Evolutionary conservation across 208 protist species (phyloP), one percentile per base, ranked within the genome.

Genomic region (Entamoeba dispar): DNA sequence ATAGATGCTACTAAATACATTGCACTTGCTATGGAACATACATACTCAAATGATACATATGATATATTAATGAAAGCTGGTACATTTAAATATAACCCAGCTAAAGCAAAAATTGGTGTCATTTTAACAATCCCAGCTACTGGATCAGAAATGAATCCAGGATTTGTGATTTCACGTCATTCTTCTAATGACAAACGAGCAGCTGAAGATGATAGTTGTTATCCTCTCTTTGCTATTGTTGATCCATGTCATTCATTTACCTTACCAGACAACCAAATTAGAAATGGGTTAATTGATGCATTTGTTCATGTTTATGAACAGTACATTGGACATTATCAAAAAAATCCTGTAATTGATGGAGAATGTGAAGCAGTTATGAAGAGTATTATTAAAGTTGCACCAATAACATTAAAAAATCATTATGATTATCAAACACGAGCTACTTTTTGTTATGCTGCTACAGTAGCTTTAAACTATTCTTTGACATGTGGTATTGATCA

Each of bases 241-340:
- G 93, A 93, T 93, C 93, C 93, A 27, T 31, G 5, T 19, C 27
- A 91, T 34, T 27, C 43, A 51, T 47, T 57, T 5, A 43, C 61
- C 5, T 15, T 93, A 14, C 55, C 61, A 10, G 91, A n/a, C 3
- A 50, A 31, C 8, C 43, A 91, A 93, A 92, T 73, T 61, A 49
- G 38, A 14, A 92, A 93, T 92, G 93, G 93, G 7, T 38, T 49
- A n/a, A 34, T 93, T 93, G 93, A 93, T 93, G 15, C 93, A 22
- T 61, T 92, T 93, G 8, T 92, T 49, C 93, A 93, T 55, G 14
- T 92, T 8, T 92, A 43, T 31, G 93, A 94, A 92, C n/a, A 52
- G 0, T 93, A 93, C 31, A n/a, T 91, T 50, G 38, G 5, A 8
- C 7, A 6, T 31, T 15, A 93, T n/a, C 19, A 14, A 10, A 91